Evolutionary conservation across 257 asterid genomes (phyloP).

Genomic region (Coffea canephora): DNA sequence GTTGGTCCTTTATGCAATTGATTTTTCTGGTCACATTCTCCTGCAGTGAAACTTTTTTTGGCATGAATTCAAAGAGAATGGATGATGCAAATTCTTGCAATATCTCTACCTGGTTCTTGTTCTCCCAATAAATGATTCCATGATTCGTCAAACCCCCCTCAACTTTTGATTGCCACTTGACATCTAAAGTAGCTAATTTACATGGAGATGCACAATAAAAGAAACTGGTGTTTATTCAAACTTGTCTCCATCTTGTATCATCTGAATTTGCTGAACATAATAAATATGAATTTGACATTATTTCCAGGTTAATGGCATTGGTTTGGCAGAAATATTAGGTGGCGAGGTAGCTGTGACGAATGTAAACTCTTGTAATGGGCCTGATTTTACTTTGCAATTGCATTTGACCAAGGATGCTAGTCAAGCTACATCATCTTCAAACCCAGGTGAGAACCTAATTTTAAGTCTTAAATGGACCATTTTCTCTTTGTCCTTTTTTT

Average conservation of each 20-base stretch:
- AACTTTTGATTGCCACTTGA: not conserved
- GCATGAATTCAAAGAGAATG: not conserved
- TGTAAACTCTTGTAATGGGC: slow-evolving; percentile 59
- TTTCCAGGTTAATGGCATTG: slow-evolving; percentile 59
- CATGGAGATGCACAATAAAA: not conserved
- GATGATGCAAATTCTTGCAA: not conserved
- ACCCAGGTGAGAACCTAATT: slow-evolving; percentile 37
- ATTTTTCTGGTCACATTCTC: not conserved
- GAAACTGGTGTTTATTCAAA: not conserved
- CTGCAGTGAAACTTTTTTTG: not conserved
- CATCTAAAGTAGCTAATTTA: not conserved
- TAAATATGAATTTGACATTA: slow-evolving; percentile 4
- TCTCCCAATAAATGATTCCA: not conserved
- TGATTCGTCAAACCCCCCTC: not conserved
- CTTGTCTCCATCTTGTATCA: not conserved
- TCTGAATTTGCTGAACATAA: not conserved
- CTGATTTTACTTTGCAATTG: slow-evolving; percentile 52
- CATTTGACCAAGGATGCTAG: slow-evolving; percentile 27
- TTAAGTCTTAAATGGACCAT: not conserved
- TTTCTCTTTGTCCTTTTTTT: not conserved
- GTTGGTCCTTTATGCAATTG: not conserved
- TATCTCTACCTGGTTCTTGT: not conserved
- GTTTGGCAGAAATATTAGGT: slow-evolving; percentile 48
- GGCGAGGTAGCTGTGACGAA: slow-evolving; percentile 75
- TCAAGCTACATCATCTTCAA: slow-evolving; percentile 9